Conservation (phyloP, 1,139 yeast species). For the Pichia sp. region DNA sequence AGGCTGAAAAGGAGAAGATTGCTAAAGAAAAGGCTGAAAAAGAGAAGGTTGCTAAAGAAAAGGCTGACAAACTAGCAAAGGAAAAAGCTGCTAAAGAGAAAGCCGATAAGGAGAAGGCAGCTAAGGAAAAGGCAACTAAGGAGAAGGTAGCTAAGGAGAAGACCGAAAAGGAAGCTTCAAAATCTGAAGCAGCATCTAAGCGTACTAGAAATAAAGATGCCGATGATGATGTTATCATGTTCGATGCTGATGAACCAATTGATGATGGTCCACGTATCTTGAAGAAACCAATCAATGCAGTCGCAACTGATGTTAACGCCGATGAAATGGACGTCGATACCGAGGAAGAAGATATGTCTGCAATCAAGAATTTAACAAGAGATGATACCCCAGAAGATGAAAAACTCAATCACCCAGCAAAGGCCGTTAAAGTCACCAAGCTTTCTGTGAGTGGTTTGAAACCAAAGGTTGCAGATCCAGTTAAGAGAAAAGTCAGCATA, state of each 20-base stretch:
- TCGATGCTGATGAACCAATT: not conserved
- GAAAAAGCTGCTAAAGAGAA: slow-evolving; percentile 1
- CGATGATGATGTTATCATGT: not conserved
- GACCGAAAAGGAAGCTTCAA: not conserved
- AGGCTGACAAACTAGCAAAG: not conserved
- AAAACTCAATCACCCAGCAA: slow-evolving; percentile 2
- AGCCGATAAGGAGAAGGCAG: not conserved
- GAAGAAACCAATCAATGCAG: too few relatives aligned
- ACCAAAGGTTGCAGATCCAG: not conserved
- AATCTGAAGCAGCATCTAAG: not conserved
- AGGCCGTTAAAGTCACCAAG: slow-evolving; percentile 13
- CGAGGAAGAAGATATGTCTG: slow-evolving; percentile 8
- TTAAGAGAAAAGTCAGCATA: too few relatives aligned
- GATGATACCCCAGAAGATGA: slow-evolving; percentile 16
- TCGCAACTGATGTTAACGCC: not conserved
- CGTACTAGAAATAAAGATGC: not conserved
- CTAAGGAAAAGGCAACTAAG: not conserved
- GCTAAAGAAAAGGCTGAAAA: not conserved
- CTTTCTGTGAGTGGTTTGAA: not conserved
- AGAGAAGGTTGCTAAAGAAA: slow-evolving; percentile 2
- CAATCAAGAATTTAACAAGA: slow-evolving; percentile 11
- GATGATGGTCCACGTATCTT: too few relatives aligned
- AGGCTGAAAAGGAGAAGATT: not conserved
- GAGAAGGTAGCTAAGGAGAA: not conserved
- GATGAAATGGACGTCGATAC: not conserved